Base-by-base conservation (phyloP, 2,329 filamentous ascomycete species). In the Tolypocladium amazonense region DNA sequence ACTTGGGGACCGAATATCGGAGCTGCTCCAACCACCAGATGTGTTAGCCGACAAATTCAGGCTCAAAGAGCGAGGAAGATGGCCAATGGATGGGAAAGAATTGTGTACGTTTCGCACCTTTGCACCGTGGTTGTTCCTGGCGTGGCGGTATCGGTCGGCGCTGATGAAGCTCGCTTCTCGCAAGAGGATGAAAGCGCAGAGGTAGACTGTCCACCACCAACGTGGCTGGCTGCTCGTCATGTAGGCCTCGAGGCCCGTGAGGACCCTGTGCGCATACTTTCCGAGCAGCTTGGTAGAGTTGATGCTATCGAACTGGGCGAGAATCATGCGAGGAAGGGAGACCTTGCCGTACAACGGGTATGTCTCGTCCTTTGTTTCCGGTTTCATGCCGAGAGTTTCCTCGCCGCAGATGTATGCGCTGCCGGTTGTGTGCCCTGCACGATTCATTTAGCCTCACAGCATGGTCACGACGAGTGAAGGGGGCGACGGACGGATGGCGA, bases 291-390 rank as follows among this genome's bases (percentile, higher is more conserved):
- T 66, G 4, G 67, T 69, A 39, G 72, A 69, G 57, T 74, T 74
- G 58, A 80, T 73, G 45, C 71, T 74, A 63, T 80, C 76, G 56
- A 77, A 73, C 58, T 80, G 78, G 2, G 76, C 77, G 1, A 78
- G 69, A 27, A 79, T 69, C 73, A 79, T 78, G 2, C 76, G 71
- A 1, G 78, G 77, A 0, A 76, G 65, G 0, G 73, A 74, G 4
- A 79, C 68, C n/a, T 69, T 72, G 6, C 69, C 69, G 25, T 68
- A 67, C 27, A 75, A 70, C 0, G 76, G 75, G 56, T 77, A 77
- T 9, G 71, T 70, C 3, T 67, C 60, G 50, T 78, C 71, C 20
- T 63, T 60, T 9, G 57, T 59, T 20, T 75, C 70, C 0, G 73
- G 71, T 4, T 61, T 43, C 73, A 79, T 77, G 20, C 70, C 76